Conservation (phyloP, 257 asterid genomes). For the Petunia secreta region DNA sequence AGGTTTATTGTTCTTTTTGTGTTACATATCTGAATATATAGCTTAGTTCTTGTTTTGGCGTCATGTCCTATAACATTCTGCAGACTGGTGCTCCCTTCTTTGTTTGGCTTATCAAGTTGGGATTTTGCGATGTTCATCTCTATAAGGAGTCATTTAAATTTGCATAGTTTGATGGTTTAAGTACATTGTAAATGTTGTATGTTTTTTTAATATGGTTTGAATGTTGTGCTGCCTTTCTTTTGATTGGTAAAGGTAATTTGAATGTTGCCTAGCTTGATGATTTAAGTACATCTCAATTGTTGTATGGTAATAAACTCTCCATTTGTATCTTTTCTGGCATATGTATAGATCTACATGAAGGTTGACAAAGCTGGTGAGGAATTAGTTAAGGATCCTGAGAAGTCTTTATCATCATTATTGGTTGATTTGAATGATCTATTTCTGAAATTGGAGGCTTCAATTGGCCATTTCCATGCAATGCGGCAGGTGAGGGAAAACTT, state of each 20-base stretch:
- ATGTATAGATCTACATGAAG: conserved; percentile 74
- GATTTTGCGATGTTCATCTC: neutral
- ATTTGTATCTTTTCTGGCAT: conserved; percentile 3
- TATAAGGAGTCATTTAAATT: neutral
- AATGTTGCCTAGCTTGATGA: neutral
- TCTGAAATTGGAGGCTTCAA: conserved; percentile 84
- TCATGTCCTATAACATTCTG: no score
- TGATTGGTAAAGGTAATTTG: no score
- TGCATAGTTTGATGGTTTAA: neutral
- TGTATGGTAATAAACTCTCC: neutral
- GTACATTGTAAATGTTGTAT: neutral
- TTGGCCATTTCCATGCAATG: conserved; percentile 82
- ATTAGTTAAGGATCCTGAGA: conserved; percentile 71
- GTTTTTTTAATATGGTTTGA: neutral
- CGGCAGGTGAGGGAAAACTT: conserved; percentile 56
- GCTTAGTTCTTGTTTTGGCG: neutral
- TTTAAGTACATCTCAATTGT: neutral
- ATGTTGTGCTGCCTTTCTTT: no score
- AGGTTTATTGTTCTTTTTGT: neutral
- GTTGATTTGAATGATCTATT: conserved; percentile 71
- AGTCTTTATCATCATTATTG: conserved; percentile 66
- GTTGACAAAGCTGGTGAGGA: conserved; percentile 78
- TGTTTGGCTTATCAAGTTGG: neutral
- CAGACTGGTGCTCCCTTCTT: neutral
- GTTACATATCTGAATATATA: no score